Base-by-base conservation (phyloP, 2,329 filamentous ascomycete species). In the Emergomyces orientalis region DNA sequence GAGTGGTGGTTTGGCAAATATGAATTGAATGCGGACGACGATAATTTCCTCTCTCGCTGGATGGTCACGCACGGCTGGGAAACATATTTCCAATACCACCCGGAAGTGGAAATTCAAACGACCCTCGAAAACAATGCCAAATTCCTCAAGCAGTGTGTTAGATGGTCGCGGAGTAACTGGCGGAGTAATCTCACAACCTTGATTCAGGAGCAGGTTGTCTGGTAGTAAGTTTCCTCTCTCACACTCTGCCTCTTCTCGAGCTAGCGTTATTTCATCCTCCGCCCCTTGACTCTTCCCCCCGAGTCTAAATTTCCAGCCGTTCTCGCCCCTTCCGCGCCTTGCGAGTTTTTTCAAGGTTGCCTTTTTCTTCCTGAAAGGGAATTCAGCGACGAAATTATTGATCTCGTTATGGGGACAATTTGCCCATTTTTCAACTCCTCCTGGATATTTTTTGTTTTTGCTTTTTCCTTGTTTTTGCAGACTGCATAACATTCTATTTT, bases 101-200 rank as follows among this genome's bases (percentile, higher is more conserved):
- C 84, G 57, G 90, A 95, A 73, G 95, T 90, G 70, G 90, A 95
- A 76, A 88, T 97, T 65, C 87, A 94, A 79, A 97, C 93, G 32
- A 97, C 92, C 2, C 82, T 97, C 49, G 93, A 97, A 76, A 89
- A 93, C 74, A 88, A 92, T 73, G 80, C 83, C 63, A 95, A 92
- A 72, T 97, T 96, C 72, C 80, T 97, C 66, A 93, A 90, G 73
- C 93, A 97, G 77, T 97, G 93, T 77, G 86, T 93, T 56, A 85
- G 93, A 57, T 97, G 93, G 93, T 91, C 94, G 52, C 87, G 93
- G 71, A 97, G 92, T 81, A 97, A 97, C 77, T 97, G 93, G 93
- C 84, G 93, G 73, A 96, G 91, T 80, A 97, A 97, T 76, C 87
- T 91, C 76, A 97, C 91, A 60, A 97, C 91, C 75, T 82, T 97